Conservation (phyloP, 1,139 yeast genomes). For the Tardiomyces digboiensis region DNA sequence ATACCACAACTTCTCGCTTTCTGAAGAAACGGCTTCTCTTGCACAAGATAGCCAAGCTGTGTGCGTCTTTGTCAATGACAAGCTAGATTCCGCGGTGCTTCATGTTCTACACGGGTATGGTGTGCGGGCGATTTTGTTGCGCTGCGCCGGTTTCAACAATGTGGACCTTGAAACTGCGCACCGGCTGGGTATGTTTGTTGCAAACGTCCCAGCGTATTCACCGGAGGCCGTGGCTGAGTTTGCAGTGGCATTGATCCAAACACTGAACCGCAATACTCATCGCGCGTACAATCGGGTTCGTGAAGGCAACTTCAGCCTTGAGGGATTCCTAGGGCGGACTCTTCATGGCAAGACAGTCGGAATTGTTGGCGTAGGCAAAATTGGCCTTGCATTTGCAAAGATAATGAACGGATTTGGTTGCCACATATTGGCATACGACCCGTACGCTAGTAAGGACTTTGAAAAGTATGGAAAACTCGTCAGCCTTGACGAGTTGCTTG, state of each 20-base stretch:
- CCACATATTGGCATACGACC: slow-evolving; percentile 37
- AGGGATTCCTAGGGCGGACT: slow-evolving; percentile 30
- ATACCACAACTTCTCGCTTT: slow-evolving; percentile 4
- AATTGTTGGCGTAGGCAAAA: slow-evolving; percentile 64
- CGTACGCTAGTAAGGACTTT: slow-evolving; percentile 24
- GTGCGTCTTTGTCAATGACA: slow-evolving; percentile 18
- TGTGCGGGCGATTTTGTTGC: slow-evolving; percentile 11
- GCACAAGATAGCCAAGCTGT: slow-evolving; percentile 15
- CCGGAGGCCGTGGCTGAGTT: slow-evolving; percentile 74
- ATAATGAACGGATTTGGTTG: slow-evolving; percentile 55
- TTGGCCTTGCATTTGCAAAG: slow-evolving; percentile 56
- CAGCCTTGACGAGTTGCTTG: slow-evolving; percentile 42
- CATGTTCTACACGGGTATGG: slow-evolving; percentile 11
- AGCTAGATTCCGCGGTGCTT: slow-evolving; percentile 7
- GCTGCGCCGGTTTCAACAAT: slow-evolving; percentile 80
- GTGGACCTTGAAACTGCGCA: slow-evolving; percentile 43
- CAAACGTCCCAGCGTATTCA: slow-evolving; percentile 63
- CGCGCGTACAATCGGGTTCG: slow-evolving; percentile 17
- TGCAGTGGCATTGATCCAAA: slow-evolving; percentile 49
- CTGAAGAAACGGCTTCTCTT: slow-evolving; percentile 13
- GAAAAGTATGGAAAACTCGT: slow-evolving; percentile 39
- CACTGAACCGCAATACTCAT: slow-evolving; percentile 40
- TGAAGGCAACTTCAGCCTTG: slow-evolving; percentile 17
- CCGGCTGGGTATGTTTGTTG: slow-evolving; percentile 44
- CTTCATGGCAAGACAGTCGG: slow-evolving; percentile 47